Conservation (phyloP, 2,329 filamentous ascomycete genomes). For the Arachnomyces sp. region DNA sequence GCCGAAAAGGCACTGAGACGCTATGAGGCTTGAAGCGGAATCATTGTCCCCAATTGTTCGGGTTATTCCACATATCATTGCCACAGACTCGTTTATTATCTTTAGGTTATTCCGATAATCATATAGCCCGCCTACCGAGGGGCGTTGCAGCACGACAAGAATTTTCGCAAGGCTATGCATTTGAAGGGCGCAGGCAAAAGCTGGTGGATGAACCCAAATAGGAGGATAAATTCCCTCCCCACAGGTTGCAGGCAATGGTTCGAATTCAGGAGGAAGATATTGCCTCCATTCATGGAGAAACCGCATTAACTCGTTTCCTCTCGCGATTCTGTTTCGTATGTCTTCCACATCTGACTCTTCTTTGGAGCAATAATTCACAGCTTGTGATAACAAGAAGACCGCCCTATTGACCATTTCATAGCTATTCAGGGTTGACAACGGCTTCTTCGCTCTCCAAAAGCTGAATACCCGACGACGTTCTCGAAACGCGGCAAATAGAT, state of each 20-base stretch:
- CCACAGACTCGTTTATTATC: constrained; percentile 9
- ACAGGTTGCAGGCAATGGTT: constrained; percentile 28
- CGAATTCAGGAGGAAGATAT: constrained; percentile 27
- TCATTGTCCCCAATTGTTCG: constrained; percentile 15
- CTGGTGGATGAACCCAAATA: constrained; percentile 45
- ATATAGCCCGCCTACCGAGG: constrained; percentile 41
- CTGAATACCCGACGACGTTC: constrained; percentile 49
- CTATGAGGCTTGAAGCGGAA: constrained; percentile 15
- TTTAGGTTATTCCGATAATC: constrained; percentile 32
- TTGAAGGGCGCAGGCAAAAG: constrained; percentile 43
- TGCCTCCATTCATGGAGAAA: no score
- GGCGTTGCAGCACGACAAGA: constrained; percentile 46
- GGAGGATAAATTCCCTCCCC: constrained; percentile 33
- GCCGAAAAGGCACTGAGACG: constrained; percentile 19
- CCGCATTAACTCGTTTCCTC: no score
- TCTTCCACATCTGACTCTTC: constrained; percentile 40
- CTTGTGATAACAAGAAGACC: constrained; percentile 48
- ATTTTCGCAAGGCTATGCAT: constrained; percentile 47
- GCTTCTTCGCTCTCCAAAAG: constrained; percentile 49
- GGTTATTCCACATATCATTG: constrained; percentile 21
- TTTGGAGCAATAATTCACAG: constrained; percentile 51
- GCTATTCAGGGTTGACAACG: constrained; percentile 40
- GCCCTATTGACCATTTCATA: constrained; percentile 48
- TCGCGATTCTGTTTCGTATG: no score
- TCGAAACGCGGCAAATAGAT: constrained; percentile 56